These are phyloP conservation scores for Pueraria montana DNA, from an alignment of 306 rosid species.

Conservation along the genomic window DNA sequence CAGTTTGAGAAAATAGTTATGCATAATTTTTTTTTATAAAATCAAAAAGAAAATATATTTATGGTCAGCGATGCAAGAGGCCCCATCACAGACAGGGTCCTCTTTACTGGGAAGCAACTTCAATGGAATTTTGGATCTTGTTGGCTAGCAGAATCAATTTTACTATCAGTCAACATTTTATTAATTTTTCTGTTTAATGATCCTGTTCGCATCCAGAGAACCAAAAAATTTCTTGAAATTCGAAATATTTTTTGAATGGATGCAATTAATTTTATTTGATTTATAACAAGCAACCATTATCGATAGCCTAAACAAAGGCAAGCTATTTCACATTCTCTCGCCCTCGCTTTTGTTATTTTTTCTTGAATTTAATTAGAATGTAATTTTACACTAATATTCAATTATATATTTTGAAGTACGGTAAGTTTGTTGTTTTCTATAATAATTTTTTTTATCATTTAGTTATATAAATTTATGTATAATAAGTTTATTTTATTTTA, in stretches of 20 bases:
- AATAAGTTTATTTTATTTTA: too few species aligned
- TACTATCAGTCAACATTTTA: background rate
- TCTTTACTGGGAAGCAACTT: slow-evolving; percentile 30
- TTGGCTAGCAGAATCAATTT: background rate
- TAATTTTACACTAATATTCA: too few species aligned
- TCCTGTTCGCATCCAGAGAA: background rate
- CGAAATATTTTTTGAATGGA: background rate
- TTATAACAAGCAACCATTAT: background rate
- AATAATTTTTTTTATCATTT: too few species aligned
- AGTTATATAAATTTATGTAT: too few species aligned
- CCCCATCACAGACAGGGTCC: background rate
- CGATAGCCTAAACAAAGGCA: background rate
- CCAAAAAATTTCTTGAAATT: background rate
- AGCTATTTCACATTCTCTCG: background rate
- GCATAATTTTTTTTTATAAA: too few species aligned
- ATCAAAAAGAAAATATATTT: too few species aligned
- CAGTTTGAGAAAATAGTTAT: too few species aligned
- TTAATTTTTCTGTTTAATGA: background rate
- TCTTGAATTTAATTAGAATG: too few species aligned
- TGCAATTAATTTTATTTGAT: background rate
- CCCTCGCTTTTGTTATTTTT: background rate
- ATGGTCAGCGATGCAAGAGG: background rate
- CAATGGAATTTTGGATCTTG: slow-evolving; percentile 29
- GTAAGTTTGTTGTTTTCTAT: too few species aligned
- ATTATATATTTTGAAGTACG: too few species aligned